These are phyloP conservation scores for Phalaenopsis equestris DNA, from an alignment of 106 monocot species.

Conservation along the genomic window DNA sequence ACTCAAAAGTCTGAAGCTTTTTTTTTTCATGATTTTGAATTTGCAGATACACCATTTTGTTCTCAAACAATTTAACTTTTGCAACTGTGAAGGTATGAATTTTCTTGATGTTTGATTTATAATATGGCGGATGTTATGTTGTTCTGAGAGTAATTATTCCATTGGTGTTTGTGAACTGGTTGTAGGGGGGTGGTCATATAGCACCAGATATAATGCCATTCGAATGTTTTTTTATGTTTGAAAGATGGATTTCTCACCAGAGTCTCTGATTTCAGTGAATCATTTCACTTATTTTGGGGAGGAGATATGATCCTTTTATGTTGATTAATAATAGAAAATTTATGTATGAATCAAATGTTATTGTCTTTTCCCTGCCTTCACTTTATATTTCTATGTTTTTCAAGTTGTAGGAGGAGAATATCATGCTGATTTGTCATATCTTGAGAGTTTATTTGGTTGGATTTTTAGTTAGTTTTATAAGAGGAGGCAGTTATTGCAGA, in stretches of 20 bases:
- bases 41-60: constrained; percentile 40
- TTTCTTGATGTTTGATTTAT: not conserved
- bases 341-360: not conserved
- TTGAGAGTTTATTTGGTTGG: not conserved
- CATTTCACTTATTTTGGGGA: not conserved
- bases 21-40: not conserved
- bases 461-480: not conserved
- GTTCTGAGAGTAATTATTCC: not conserved
- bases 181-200: constrained; percentile 8
- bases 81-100: constrained; percentile 59
- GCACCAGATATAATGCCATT: not conserved
- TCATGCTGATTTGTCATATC: not conserved
- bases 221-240: constrained; percentile 3
- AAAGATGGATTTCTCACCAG: constrained; percentile 1
- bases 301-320: not conserved
- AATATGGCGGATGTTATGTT: not conserved
- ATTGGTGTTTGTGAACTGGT: not conserved
- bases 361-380: not conserved
- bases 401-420: not conserved
- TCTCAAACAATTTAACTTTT: constrained; percentile 52
- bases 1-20: not conserved
- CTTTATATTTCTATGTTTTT: not conserved
- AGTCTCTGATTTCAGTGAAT: not conserved
- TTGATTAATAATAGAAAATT: not conserved
- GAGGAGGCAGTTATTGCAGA: too few species aligned